Base-by-base conservation (phyloP, 345 rosid species). In the Eucalyptus regnans region DNA sequence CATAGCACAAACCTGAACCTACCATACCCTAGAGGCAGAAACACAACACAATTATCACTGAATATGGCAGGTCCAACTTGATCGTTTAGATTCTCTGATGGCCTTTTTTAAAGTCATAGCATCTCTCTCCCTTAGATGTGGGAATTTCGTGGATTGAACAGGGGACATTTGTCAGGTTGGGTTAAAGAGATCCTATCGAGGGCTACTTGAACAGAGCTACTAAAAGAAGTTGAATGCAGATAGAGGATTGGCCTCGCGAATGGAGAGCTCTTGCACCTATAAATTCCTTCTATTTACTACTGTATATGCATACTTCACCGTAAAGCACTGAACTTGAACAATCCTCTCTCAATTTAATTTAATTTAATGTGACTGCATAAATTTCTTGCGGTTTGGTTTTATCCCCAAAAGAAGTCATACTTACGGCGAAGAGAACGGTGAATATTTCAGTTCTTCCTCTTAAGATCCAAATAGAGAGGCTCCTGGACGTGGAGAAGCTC, bases 1-100 rank as follows among this genome's bases (percentile, higher is more conserved):
- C 98, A 68, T 91, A 94, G 90, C 97, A 95, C 92, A 97, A 80
- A 8, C 96, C 99, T 33, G 99, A 96, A 86, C 96, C 99, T 46
- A 95, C 95, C 86, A 94, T 91, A 29, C 99, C 99, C 98, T 97
- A 87, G 51, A 37, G 50, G 79, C 86, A 48, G 54, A 31, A 68
- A 54, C 50, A 54, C 49, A 22, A 54, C 43, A 71, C 18, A 33
- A 27, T 25, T n/a, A 76, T 41, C 48, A 41, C 27, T 37, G 12
- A 20, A 41, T 76, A 76, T 76, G 84, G 84, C 16, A 76, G 29
- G 84, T 76, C 84, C 84, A 76, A 76, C 84, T 76, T 6, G 84
- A 76, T 76, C 48, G 9, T 41, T 76, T 76, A 76, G 48, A 76
- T 20, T 76, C 27, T 76, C 46, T 10, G 83, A 37, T 41, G 43